These are phyloP conservation scores for Fusarium oligoseptatum DNA, from an alignment of 2,329 filamentous ascomycete genomes.

Conservation along the genomic window DNA sequence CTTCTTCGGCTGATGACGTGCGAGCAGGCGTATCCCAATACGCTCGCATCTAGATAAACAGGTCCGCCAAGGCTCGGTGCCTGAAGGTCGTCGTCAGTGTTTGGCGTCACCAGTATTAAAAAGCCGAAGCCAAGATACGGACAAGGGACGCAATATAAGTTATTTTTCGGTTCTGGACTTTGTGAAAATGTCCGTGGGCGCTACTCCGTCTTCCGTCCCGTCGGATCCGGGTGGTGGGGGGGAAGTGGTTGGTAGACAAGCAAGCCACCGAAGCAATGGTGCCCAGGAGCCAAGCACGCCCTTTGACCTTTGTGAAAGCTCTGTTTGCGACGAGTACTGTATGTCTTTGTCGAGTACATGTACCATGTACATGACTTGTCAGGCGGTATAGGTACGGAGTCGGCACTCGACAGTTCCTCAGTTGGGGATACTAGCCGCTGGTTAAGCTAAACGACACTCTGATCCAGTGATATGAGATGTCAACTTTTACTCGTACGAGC, in stretches of 20 bases:
- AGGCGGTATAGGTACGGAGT: not conserved
- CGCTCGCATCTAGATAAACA: not conserved
- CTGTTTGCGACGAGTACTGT: not conserved
- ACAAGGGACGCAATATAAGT: not conserved
- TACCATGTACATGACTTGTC: not conserved
- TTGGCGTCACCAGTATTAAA: not conserved
- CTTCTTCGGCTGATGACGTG: not conserved
- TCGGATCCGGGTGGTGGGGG: constrained; percentile 18
- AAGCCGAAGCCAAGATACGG: not conserved
- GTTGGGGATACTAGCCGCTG: not conserved
- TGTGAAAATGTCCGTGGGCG: not conserved
- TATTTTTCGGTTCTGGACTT: constrained; percentile 1
- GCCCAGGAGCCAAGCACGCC: not conserved
- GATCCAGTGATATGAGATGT: not conserved
- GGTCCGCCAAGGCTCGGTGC: constrained; percentile 4
- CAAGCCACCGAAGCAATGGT: constrained; percentile 4
- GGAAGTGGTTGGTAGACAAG: not conserved
- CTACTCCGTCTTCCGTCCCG: constrained; percentile 4
- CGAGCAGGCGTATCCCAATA: constrained; percentile 5
- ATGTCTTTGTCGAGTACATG: not conserved
- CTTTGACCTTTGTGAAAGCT: not conserved
- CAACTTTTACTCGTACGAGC: not conserved
- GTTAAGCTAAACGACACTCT: not conserved
- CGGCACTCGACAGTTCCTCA: not conserved
- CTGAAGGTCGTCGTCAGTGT: constrained; percentile 1